A percentile compares a stretch with the other conserved stretches of the same genome.
Conservation (phyloP, 768 basidiomycete species). For the Tubosaeta sp. region DNA sequence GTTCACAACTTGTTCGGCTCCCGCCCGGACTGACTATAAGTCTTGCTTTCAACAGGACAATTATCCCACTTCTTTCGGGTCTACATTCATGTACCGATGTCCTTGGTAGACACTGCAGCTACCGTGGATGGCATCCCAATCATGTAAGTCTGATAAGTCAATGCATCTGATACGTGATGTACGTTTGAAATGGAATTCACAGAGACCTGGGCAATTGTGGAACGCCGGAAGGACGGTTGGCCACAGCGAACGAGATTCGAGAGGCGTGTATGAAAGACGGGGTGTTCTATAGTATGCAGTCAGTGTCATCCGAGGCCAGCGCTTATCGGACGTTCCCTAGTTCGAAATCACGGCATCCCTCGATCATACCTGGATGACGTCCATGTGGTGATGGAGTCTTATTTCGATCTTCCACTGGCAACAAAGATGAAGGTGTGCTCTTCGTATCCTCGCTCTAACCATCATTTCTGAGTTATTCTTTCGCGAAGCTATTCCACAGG, state of each 20-base stretch:
- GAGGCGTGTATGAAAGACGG: constrained; percentile 79
- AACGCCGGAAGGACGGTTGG: constrained; percentile 32
- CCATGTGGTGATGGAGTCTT: constrained; percentile 48
- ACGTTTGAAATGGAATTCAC: neutral
- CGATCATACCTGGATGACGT: constrained; percentile 43
- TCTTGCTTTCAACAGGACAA: too few species aligned
- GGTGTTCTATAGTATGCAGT: constrained; percentile 69
- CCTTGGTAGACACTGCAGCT: neutral
- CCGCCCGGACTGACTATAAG: too few species aligned
- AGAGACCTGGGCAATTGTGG: constrained; percentile 20
- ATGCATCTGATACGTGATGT: neutral
- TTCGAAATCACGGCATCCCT: constrained; percentile 73
- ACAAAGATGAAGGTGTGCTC: constrained; percentile 58
- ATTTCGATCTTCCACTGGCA: constrained; percentile 62
- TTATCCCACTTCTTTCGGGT: too few species aligned
- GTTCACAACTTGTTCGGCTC: too few species aligned
- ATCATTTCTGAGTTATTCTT: neutral
- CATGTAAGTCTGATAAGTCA: constrained; percentile 14
- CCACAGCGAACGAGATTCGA: constrained; percentile 55
- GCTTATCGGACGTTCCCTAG: constrained; percentile 32
- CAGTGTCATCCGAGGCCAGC: neutral
- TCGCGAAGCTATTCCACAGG: constrained; percentile 58
- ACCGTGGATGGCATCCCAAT: neutral
- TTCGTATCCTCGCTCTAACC: neutral
- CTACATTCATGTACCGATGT: neutral